Percentiles rank a stretch among this genome's conserved stretches.
Evolutionary conservation across 192 early-diverging fungal genomes (phyloP).

Genomic region (Podila epigama): DNA sequence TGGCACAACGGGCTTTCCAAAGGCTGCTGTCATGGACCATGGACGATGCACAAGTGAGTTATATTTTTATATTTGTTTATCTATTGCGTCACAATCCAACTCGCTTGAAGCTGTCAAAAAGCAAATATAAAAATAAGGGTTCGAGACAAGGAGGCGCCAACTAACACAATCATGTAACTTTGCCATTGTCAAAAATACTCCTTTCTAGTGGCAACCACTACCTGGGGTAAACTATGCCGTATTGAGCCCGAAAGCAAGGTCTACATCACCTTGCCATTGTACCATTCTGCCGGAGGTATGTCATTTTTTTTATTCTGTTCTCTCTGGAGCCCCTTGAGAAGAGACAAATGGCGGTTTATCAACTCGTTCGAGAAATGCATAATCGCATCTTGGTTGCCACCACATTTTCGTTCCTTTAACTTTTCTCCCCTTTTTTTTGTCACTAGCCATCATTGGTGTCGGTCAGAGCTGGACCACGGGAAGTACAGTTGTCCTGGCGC

Average conservation of each 20-base stretch:
- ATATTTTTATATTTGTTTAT: background rate
- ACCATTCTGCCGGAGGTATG: constrained; percentile 68
- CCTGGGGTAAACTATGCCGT: constrained; percentile 19
- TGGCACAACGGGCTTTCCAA: constrained; percentile 68
- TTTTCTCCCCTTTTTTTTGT: background rate
- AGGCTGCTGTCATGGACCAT: constrained; percentile 60
- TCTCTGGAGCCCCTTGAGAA: no score
- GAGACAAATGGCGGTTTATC: no score
- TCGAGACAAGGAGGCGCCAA: background rate
- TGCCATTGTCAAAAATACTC: background rate
- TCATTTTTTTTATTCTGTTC: background rate
- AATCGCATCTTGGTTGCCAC: background rate
- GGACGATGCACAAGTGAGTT: constrained; percentile 44
- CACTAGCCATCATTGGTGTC: constrained; percentile 31
- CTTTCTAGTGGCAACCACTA: constrained; percentile 27
- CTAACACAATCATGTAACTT: background rate
- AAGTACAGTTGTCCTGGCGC: constrained; percentile 55
- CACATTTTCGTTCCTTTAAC: background rate
- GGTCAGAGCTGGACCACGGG: constrained; percentile 41
- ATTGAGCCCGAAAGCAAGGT: constrained; percentile 52
- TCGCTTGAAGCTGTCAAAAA: background rate
- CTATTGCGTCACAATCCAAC: background rate
- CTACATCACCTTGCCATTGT: constrained; percentile 68
- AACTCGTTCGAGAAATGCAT: background rate
- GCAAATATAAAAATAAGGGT: background rate